These are phyloP conservation scores for Xylaria sp. DNA, from an alignment of 2,329 filamentous ascomycete genomes.

Conservation along the genomic window DNA sequence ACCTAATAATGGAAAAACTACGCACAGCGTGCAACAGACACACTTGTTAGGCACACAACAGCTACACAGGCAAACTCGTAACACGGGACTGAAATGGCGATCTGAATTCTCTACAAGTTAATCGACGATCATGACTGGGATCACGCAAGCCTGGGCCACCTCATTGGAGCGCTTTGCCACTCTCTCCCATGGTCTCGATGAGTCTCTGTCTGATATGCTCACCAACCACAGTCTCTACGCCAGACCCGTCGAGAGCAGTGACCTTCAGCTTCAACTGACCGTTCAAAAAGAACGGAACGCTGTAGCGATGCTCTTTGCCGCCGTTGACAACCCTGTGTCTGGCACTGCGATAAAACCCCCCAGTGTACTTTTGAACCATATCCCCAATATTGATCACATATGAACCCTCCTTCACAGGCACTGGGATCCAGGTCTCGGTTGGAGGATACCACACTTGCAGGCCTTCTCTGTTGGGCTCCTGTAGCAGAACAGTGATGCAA, in stretches of 20 bases:
- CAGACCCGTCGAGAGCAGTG: constrained; percentile 42
- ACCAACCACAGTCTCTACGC: constrained; percentile 42
- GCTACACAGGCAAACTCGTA: not conserved
- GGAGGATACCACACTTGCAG: constrained; percentile 47
- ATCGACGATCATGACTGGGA: not conserved
- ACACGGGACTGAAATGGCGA: not conserved
- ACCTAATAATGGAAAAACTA: not conserved
- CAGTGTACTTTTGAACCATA: constrained; percentile 51
- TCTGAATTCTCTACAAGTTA: not conserved
- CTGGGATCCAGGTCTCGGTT: constrained; percentile 46
- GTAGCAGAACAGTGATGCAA: constrained; percentile 47
- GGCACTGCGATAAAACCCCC: constrained; percentile 49
- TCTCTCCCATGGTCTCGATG: constrained; percentile 41
- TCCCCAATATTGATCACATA: constrained; percentile 56
- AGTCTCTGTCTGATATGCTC: constrained; percentile 42
- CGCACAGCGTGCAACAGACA: not conserved
- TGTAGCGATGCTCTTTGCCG: constrained; percentile 44
- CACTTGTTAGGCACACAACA: not conserved
- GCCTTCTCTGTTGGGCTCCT: constrained; percentile 47
- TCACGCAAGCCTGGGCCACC: not conserved
- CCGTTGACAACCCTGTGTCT: constrained; percentile 48
- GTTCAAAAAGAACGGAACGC: constrained; percentile 48
- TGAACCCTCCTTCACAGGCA: constrained; percentile 48
- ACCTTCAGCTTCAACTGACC: constrained; percentile 42
- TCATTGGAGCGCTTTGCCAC: constrained; percentile 24